Evolutionary conservation across 2,329 filamentous ascomycete genomes (phyloP).

Genomic region (Cladosporium austrohemisphaericum): DNA sequence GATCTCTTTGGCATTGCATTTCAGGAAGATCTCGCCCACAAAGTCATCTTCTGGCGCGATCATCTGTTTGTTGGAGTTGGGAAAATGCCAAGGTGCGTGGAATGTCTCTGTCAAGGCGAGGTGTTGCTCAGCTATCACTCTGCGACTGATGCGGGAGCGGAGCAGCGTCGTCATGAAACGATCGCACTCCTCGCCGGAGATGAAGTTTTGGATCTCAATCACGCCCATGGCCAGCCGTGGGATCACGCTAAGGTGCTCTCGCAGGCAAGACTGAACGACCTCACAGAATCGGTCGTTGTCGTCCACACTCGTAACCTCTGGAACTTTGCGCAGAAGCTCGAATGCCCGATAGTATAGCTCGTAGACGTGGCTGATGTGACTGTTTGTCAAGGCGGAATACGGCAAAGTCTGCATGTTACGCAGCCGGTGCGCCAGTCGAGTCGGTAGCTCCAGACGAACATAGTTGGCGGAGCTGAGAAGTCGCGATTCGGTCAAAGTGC

Average conservation of each 20-base stretch:
- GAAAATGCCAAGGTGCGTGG: constrained; percentile 84
- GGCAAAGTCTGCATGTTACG: constrained; percentile 96
- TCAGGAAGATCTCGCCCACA: constrained; percentile 91
- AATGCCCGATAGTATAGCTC: constrained; percentile 97
- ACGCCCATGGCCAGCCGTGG: constrained; percentile 93
- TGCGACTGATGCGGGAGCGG: constrained; percentile 84
- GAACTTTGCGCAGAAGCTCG: constrained; percentile 78
- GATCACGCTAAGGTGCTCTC: constrained; percentile 87
- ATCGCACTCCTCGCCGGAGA: constrained; percentile 78
- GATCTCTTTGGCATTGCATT: constrained; percentile 85
- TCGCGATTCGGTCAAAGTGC: constrained; percentile 83
- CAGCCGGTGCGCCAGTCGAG: constrained; percentile 83
- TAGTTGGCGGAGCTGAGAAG: constrained; percentile 96
- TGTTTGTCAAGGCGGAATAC: constrained; percentile 93
- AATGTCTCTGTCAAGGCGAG: constrained; percentile 92
- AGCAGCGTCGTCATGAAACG: constrained; percentile 93
- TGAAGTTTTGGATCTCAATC: constrained; percentile 78
- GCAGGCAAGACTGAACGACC: constrained; percentile 72
- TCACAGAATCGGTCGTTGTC: constrained; percentile 88
- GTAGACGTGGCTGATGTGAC: constrained; percentile 90
- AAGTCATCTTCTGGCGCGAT: constrained; percentile 68
- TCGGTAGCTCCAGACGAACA: constrained; percentile 89
- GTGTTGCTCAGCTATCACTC: constrained; percentile 97
- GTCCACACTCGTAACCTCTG: constrained; percentile 77
- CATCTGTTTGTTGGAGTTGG: constrained; percentile 64